Base-by-base conservation (phyloP, 805 yeast species). In the Candida ficus region DNA sequence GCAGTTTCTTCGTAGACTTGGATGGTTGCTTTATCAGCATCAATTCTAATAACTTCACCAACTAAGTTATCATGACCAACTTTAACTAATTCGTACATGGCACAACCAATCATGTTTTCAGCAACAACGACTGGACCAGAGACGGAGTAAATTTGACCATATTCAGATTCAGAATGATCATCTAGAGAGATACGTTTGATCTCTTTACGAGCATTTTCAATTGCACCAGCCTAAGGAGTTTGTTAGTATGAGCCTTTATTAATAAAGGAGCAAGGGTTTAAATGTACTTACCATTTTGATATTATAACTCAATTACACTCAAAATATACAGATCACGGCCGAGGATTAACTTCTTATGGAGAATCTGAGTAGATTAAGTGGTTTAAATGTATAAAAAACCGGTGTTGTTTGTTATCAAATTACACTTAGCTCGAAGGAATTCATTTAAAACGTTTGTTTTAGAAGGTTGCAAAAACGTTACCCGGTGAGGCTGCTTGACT, bases 1-100 rank as follows among this genome's bases (percentile, higher is more conserved):
- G 98, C 95, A 34, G 99, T 93, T 68, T 93, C 99, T 72, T 93
- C 99, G 66, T 93, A 93, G 42, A 93, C 99, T 75, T 93, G 99
- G 57, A 93, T 88, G 35, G 99, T 93, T 44, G 97, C 96, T 68
- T 90, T 91, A 63, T 93, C 99, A 49, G 80, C 95, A 60, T 81
- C 93, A 52, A 93, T 91, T 74, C 99, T 83, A 66, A 93, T 93
- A 51, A 93, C 97, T 69, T 93, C 99, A 64, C 99, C 99, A 35
- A 93, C 98, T 62, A 93, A 77, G 64, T 77, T 87, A 56, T 87
- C 95, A 66, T 93, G 98, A 54, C 99, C 98, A 50, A 93, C 99
- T 65, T 83, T 89, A 59, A 91, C 99, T 67, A 93, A 76, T 65
- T 93, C 99, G 76, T 93, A 91, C 99, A 93, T 93, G 57, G 98